These are phyloP conservation scores for Exophiala sp. DNA, from an alignment of 2,329 filamentous ascomycete genomes.

Conservation along the genomic window DNA sequence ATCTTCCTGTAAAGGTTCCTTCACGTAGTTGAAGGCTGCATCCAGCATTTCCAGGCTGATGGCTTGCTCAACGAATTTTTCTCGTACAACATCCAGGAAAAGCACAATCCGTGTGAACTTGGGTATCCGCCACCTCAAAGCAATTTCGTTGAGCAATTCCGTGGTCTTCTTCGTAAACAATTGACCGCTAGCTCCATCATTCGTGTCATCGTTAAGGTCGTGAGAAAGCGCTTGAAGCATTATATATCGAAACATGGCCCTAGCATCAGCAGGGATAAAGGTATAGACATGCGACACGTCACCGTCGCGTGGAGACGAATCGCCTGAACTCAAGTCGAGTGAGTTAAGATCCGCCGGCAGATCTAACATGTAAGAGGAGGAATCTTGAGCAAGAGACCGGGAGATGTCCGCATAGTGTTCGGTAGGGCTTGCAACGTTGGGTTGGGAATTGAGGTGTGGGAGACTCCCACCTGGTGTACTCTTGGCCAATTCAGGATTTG, in stretches of 20 bases:
- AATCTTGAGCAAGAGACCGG: conserved; percentile 44
- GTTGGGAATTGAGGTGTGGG: conserved; percentile 52
- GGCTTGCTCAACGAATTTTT: conserved; percentile 82
- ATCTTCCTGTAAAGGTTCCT: conserved; percentile 64
- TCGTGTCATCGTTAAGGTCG: conserved; percentile 55
- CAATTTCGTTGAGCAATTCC: conserved; percentile 81
- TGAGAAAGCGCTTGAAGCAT: conserved; percentile 69
- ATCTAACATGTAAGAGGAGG: conserved; percentile 59
- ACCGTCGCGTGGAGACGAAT: conserved; percentile 38
- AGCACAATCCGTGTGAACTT: conserved; percentile 74
- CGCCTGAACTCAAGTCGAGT: conserved; percentile 57
- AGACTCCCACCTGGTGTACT: conserved; percentile 61
- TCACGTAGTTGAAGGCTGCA: conserved; percentile 75
- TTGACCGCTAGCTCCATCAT: conserved; percentile 48
- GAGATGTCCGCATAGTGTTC: conserved; percentile 48
- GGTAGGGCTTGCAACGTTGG: conserved; percentile 34
- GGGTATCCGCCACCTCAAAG: conserved; percentile 83
- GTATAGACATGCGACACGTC: conserved; percentile 63
- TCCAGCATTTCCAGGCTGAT: conserved; percentile 79
- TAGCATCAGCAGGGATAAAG: conserved; percentile 82
- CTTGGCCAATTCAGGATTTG: conserved; percentile 80
- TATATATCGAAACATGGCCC: conserved; percentile 78
- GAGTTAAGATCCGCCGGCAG: conserved; percentile 65
- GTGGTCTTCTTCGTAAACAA: conserved; percentile 70
- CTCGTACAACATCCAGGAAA: conserved; percentile 77